phyloP scores from a whole-genome alignment of 2,329 filamentous ascomycete genomes.

The Claviceps quebecensis region DNA sequence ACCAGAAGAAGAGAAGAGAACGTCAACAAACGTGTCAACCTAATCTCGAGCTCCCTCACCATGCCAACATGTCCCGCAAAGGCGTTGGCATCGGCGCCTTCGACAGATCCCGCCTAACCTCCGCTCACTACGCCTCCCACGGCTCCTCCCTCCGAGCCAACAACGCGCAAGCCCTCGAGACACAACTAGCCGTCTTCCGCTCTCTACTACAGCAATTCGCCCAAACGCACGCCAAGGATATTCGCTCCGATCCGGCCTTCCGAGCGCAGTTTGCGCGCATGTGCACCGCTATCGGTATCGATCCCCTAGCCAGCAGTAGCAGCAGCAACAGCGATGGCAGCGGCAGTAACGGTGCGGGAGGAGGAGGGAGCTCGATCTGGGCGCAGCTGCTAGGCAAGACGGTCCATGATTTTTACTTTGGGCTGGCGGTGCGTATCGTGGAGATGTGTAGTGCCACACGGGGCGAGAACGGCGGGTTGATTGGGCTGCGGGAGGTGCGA shows the following conservation, averaged over 20 bases:
- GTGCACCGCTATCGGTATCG: conserved; percentile 93
- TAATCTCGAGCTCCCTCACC: no score
- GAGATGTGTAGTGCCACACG: conserved; percentile 81
- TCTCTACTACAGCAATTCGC: conserved; percentile 91
- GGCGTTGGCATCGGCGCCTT: conserved; percentile 87
- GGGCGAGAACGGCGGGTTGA: conserved; percentile 82
- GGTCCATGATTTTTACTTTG: conserved; percentile 98
- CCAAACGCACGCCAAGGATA: conserved; percentile 86
- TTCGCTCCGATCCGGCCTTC: conserved; percentile 88
- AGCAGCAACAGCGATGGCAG: conserved; percentile 16
- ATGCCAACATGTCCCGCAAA: conserved; percentile 49
- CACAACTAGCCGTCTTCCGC: conserved; percentile 91
- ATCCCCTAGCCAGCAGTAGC: conserved; percentile 56
- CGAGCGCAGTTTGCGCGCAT: conserved; percentile 96
- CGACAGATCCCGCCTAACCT: conserved; percentile 69
- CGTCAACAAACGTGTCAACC: not conserved
- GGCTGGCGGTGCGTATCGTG: conserved; percentile 87
- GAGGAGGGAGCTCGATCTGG: conserved; percentile 58
- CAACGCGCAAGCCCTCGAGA: conserved; percentile 75
- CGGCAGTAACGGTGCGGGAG: not conserved
- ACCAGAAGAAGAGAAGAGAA: not conserved
- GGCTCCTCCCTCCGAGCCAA: conserved; percentile 73
- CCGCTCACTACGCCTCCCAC: conserved; percentile 81
- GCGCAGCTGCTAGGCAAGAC: conserved; percentile 79
- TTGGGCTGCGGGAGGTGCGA: conserved; percentile 68